Percentiles rank a stretch among this genome's conserved stretches.
These are phyloP conservation scores for Kazachstania psychrophila DNA, from an alignment of 805 yeast species.

Conservation along the genomic window DNA sequence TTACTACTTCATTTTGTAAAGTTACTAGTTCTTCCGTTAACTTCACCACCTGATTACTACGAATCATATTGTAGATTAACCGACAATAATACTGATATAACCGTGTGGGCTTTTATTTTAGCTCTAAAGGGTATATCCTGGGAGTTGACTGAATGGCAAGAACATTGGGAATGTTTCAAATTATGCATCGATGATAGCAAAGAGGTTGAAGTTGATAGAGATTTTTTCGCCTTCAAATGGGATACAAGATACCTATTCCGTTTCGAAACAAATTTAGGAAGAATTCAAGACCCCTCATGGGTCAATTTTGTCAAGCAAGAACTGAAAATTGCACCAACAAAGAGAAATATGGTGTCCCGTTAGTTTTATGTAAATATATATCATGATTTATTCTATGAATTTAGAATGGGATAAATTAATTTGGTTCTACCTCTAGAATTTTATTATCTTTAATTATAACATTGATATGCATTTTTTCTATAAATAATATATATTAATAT, in stretches of 20 bases:
- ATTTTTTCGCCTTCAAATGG: slow-evolving; percentile 18
- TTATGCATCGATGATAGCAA: slow-evolving; percentile 1
- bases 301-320: slow-evolving; percentile 19
- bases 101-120: slow-evolving; percentile 26
- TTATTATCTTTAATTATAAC: too few species aligned
- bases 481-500: not conserved
- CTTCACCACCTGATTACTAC: slow-evolving; percentile 39
- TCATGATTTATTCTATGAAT: too few species aligned
- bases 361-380: too few species aligned
- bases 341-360: not conserved
- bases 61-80: slow-evolving; percentile 29
- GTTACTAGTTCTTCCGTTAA: slow-evolving; percentile 25
- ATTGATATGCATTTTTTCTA: too few species aligned
- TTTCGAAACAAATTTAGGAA: slow-evolving; percentile 14
- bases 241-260: slow-evolving; percentile 8
- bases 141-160: slow-evolving; percentile 27
- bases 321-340: slow-evolving; percentile 14
- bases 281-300: slow-evolving; percentile 26
- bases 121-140: slow-evolving; percentile 25
- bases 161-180: slow-evolving; percentile 19
- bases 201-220: slow-evolving; percentile 4
- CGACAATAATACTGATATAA: slow-evolving; percentile 15
- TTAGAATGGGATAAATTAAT: too few species aligned
- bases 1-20: slow-evolving; percentile 17
- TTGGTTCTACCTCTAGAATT: too few species aligned